Percentiles rank a stretch among this genome's conserved stretches.
phyloP scores from a whole-genome alignment of 495 filamentous ascomycete species.

The Talaromyces adpressus region DNA sequence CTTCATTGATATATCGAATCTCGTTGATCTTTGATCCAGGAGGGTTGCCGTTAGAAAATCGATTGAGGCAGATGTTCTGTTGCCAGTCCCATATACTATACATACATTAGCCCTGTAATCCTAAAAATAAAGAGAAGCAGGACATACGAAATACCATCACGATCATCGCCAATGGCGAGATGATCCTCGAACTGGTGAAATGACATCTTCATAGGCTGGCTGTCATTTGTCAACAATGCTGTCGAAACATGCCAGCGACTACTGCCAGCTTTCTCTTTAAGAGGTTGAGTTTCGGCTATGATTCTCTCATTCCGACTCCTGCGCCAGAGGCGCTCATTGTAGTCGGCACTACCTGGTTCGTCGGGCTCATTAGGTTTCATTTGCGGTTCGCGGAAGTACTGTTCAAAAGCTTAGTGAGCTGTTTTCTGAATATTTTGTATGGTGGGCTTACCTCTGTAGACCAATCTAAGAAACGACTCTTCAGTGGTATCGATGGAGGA shows the following conservation, averaged over 20 bases:
- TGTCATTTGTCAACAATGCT: constrained; percentile 76
- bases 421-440: background rate
- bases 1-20: constrained; percentile 94
- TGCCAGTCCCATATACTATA: constrained; percentile 89
- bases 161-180: constrained; percentile 87
- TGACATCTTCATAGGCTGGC: constrained; percentile 83
- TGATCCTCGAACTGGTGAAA: constrained; percentile 98
- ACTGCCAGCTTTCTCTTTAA: constrained; percentile 77
- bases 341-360: constrained; percentile 93
- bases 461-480: constrained; percentile 86
- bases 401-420: background rate
- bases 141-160: constrained; percentile 69
- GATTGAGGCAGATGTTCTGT: constrained; percentile 58
- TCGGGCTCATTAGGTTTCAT: constrained; percentile 96
- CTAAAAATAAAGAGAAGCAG: background rate
- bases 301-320: constrained; percentile 89
- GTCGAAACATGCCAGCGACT: constrained; percentile 75
- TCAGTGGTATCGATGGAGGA: constrained; percentile 60
- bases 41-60: constrained; percentile 92
- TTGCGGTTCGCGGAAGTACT: constrained; percentile 97
- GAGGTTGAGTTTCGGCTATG: constrained; percentile 81
- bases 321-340: constrained; percentile 92
- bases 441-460: constrained; percentile 64
- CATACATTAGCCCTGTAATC: constrained; percentile 17
- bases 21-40: constrained; percentile 87